Conservation (phyloP, 2,329 filamentous ascomycete species). For the Teratosphaeria nubilosa region DNA sequence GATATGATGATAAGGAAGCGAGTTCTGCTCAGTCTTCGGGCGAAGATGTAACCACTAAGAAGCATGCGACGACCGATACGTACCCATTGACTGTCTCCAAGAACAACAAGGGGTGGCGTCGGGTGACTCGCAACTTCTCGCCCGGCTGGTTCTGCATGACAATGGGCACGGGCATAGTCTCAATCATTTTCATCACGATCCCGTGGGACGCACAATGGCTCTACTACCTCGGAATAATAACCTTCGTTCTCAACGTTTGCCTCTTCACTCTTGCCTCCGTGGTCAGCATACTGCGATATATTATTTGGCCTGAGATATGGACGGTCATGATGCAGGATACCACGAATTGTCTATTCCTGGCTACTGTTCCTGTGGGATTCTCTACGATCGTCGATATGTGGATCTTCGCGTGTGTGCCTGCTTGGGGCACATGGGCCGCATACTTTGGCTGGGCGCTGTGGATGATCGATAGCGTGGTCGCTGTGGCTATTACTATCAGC, state of each 20-base stretch:
- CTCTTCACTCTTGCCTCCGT: slow-evolving; percentile 44
- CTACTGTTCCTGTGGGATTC: slow-evolving; percentile 24
- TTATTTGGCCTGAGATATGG: slow-evolving; percentile 49
- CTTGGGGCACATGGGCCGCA: slow-evolving; percentile 34
- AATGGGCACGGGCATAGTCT: slow-evolving; percentile 59
- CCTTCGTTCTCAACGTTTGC: slow-evolving; percentile 52
- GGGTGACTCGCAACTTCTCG: slow-evolving; percentile 20
- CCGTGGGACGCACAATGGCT: slow-evolving; percentile 52
- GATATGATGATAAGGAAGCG: not conserved
- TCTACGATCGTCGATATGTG: slow-evolving; percentile 23
- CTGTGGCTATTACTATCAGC: slow-evolving; percentile 26
- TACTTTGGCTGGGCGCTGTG: slow-evolving; percentile 39
- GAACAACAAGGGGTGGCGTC: slow-evolving; percentile 17
- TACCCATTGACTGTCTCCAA: slow-evolving; percentile 1
- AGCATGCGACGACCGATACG: not conserved
- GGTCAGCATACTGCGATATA: slow-evolving; percentile 50
- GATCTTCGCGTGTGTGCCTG: slow-evolving; percentile 19
- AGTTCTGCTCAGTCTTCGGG: not conserved
- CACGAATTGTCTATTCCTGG: slow-evolving; percentile 58
- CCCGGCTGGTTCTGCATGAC: slow-evolving; percentile 24
- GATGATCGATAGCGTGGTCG: slow-evolving; percentile 39
- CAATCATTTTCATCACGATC: slow-evolving; percentile 51
- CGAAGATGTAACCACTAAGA: not conserved
- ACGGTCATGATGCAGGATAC: slow-evolving; percentile 55
- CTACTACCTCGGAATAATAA: slow-evolving; percentile 49